Conservation (phyloP, 345 rosid genomes). For the Gossypium arboreum region DNA sequence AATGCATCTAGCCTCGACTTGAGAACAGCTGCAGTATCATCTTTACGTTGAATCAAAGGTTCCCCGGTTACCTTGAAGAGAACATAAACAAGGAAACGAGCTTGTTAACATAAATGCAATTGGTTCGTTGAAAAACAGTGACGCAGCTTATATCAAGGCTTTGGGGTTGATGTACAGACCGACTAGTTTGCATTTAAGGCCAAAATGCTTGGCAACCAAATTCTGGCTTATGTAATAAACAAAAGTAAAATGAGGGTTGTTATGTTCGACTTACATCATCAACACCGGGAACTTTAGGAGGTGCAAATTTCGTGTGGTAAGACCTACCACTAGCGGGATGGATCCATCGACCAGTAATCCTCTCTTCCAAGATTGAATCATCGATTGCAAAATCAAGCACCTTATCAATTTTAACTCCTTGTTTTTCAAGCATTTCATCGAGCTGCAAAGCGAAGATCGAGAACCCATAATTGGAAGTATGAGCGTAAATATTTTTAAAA, state of each 20-base stretch:
- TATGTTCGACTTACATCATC: constrained; percentile 71
- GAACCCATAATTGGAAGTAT: background rate
- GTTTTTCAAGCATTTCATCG: constrained; percentile 86
- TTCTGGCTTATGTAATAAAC: background rate
- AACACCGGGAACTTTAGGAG: constrained; percentile 70
- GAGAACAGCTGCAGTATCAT: constrained; percentile 86
- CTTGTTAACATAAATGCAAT: constrained; percentile 9
- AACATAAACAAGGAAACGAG: background rate
- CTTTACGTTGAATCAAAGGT: constrained; percentile 86
- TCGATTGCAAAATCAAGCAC: constrained; percentile 86
- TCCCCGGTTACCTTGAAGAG: constrained; percentile 75
- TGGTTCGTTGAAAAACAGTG: background rate
- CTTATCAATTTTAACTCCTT: constrained; percentile 69
- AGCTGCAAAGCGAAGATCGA: constrained; percentile 44
- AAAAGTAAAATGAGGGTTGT: constrained; percentile 1
- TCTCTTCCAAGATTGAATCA: constrained; percentile 87
- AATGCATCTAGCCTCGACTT: constrained; percentile 84
- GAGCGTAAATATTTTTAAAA: background rate
- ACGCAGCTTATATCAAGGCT: background rate
- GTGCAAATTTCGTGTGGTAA: constrained; percentile 81
- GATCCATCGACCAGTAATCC: constrained; percentile 96
- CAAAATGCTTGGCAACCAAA: background rate
- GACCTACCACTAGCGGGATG: constrained; percentile 96
- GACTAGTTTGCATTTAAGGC: background rate
- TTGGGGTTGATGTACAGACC: background rate